Conservation (phyloP, 2,329 filamentous ascomycete genomes). For the Fusarium mexicanum region DNA sequence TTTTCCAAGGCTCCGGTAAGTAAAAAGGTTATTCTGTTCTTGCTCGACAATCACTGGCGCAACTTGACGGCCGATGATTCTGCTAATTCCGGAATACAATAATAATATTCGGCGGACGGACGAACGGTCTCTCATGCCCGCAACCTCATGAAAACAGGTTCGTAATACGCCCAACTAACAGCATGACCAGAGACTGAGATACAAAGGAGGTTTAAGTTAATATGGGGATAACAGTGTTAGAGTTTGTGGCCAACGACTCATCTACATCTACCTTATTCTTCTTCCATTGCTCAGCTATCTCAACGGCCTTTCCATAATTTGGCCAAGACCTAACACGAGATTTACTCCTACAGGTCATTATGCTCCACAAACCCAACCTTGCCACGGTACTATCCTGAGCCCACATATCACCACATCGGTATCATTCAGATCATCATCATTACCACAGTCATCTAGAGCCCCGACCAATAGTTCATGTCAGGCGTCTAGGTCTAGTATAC, state of each 20-base stretch:
- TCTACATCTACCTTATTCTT: not conserved
- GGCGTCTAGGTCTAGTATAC: not conserved
- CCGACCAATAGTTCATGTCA: not conserved
- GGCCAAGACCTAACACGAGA: not conserved
- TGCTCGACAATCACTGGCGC: no score
- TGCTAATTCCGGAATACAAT: no score
- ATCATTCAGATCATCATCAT: not conserved
- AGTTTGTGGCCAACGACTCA: not conserved
- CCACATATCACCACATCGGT: not conserved
- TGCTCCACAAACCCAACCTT: not conserved
- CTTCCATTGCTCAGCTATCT: not conserved
- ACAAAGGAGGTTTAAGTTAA: no score
- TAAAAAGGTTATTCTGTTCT: no score
- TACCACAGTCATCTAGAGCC: no score
- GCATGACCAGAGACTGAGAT: no score
- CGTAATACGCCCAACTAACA: accelerated
- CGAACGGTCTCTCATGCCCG: no score
- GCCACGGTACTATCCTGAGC: not conserved
- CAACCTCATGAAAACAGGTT: no score
- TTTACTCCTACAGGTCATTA: not conserved
- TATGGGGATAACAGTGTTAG: accelerated
- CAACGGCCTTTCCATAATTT: accelerated
- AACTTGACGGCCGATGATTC: no score
- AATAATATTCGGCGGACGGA: no score
- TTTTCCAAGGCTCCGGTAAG: no score